Evolutionary conservation across 2,329 filamentous ascomycete genomes (phyloP).

Genomic region (Fusarium sp.): DNA sequence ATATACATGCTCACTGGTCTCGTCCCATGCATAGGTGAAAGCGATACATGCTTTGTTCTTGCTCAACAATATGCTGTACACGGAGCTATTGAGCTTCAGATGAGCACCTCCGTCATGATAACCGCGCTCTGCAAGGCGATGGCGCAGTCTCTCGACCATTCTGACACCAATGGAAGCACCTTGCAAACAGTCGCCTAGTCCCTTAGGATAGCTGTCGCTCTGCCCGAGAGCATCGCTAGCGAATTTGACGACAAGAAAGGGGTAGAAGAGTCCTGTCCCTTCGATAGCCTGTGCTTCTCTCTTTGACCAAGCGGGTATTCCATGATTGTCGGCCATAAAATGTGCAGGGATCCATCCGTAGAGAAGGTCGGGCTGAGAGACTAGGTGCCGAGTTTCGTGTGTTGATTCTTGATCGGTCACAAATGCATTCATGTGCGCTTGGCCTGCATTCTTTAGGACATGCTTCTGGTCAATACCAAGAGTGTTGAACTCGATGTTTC

Average conservation of each 20-base stretch:
- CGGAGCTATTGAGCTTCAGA: no score
- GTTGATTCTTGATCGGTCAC: background rate
- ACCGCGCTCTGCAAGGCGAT: background rate
- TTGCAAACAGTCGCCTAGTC: background rate
- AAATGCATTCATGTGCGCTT: background rate
- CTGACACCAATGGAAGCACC: background rate
- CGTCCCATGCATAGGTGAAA: background rate
- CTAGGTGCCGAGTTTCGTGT: background rate
- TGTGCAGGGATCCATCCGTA: background rate
- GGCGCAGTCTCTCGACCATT: background rate
- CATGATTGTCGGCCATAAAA: no score
- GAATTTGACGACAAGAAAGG: background rate
- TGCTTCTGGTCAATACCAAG: background rate
- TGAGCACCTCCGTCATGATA: no score
- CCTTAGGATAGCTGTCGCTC: no score
- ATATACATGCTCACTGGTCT: background rate
- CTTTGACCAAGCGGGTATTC: background rate
- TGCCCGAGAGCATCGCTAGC: no score
- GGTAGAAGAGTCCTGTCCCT: background rate
- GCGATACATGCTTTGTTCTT: background rate
- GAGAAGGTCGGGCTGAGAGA: background rate
- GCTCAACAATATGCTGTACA: background rate
- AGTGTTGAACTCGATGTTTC: background rate
- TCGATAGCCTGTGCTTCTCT: background rate
- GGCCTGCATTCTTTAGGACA: background rate